Base-by-base conservation (phyloP, 2,329 filamentous ascomycete species). In the Ceratocystis colombiana region DNA sequence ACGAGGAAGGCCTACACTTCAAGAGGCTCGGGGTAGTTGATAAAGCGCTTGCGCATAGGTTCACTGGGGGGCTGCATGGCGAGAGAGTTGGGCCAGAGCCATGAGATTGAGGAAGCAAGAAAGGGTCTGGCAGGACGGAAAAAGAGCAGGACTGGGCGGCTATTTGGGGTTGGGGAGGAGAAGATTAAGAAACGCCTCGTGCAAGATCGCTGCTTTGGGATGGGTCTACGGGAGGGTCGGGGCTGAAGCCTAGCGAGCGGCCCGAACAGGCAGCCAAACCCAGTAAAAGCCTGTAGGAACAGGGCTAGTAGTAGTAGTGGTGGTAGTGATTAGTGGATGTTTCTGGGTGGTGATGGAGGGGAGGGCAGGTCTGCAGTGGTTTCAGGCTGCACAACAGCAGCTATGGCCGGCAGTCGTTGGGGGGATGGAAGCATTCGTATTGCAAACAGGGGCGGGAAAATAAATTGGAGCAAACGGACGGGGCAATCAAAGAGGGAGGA, bases 1-100 rank as follows among this genome's bases (percentile, higher is more conserved):
- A 15, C 10, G 37, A 12, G 37, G 37, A 15, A 41, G 45, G 44
- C 74, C 66, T 67, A 76, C 75, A 74, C 75, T 68, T 72, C 68
- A 53, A 74, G 50, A 1, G 75, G 73, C 53, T 74, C 73, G 7
- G 75, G 75, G 62, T 76, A 76, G 71, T 76, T 76, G 68, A 76
- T 62, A 64, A 74, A 75, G 57, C 66, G 62, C 37, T 65, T 62
- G 15, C 66, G 66, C 33, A 67, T 67, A 25, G 66, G 66, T 37
- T 37, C 25, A 64, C 17, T 30, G 61, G 22, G 28, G 10, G 41
- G 22, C 44, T 64, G 48, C 66, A 67, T 67, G 48, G 20, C 45
- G 25, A 33, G 12, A 3, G 17, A 25, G 17, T 59, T 33, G 25
- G 22, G 28, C 15, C 22, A 25, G 48, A 53, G 22, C 8, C 5